phyloP scores from a whole-genome alignment of 352 stramenopile genomes.

The Phytophthora macrochlamydospora region DNA sequence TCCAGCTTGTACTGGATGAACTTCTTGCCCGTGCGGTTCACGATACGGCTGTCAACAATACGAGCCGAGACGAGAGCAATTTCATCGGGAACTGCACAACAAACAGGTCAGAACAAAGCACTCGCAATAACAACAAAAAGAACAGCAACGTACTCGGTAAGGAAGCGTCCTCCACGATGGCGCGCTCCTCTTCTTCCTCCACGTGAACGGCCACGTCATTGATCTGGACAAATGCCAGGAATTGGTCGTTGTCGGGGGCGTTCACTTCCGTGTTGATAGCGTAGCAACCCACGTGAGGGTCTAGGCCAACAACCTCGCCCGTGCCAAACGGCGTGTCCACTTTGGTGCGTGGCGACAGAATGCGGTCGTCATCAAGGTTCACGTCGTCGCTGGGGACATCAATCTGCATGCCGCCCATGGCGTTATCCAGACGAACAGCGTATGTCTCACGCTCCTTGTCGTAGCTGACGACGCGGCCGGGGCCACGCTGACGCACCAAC shows the following conservation, averaged over 20 bases:
- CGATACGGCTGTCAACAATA: conserved; percentile 85
- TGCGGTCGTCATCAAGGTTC: conserved; percentile 85
- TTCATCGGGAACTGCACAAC: conserved; percentile 73
- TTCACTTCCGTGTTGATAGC: conserved; percentile 86
- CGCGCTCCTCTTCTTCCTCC: conserved; percentile 78
- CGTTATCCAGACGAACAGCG: conserved; percentile 66
- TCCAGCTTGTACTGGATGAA: conserved; percentile 92
- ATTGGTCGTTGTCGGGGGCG: conserved; percentile 75
- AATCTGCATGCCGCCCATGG: conserved; percentile 72
- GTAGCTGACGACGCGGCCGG: conserved; percentile 76
- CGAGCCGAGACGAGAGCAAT: conserved; percentile 80
- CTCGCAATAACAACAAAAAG: conserved; percentile 10
- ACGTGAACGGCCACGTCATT: conserved; percentile 65
- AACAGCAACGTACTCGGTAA: conserved; percentile 67
- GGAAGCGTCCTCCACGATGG: conserved; percentile 81
- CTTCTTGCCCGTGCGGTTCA: conserved; percentile 85
- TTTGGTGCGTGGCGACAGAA: conserved; percentile 82
- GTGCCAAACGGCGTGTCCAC: conserved; percentile 87
- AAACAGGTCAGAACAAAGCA: conserved; percentile 16
- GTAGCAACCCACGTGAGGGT: conserved; percentile 90
- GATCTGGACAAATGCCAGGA: conserved; percentile 88
- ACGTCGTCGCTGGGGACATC: conserved; percentile 73
- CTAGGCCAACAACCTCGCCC: conserved; percentile 81
- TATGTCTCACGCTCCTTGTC: conserved; percentile 84
- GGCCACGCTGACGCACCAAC: conserved; percentile 72